Evolutionary conservation across 2,329 filamentous ascomycete genomes (phyloP).

Genomic region (Fusarium tuaranense): DNA sequence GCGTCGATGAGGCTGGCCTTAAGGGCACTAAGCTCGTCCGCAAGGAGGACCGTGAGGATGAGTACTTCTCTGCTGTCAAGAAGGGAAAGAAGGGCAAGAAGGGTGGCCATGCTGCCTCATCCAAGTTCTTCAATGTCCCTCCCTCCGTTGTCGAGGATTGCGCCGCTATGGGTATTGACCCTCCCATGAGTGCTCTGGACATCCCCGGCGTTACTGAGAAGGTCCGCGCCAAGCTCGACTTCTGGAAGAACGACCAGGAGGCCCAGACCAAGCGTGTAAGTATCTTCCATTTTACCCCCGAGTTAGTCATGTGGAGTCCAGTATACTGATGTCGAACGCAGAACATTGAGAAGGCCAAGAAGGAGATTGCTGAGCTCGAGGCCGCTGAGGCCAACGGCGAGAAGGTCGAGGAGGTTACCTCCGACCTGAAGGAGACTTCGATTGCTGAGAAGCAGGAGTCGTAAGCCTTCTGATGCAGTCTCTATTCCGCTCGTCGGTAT

Average conservation of each 20-base stretch:
- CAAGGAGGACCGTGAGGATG: constrained; percentile 90
- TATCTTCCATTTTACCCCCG: constrained; percentile 31
- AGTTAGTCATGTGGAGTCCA: not conserved
- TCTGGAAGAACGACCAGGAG: constrained; percentile 93
- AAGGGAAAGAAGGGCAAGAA: constrained; percentile 89
- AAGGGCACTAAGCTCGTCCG: constrained; percentile 87
- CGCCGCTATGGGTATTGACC: constrained; percentile 83
- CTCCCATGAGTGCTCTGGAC: constrained; percentile 87
- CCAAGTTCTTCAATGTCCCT: constrained; percentile 81
- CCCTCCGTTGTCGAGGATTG: constrained; percentile 94
- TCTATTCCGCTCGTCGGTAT: constrained; percentile 21
- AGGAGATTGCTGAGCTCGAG: constrained; percentile 92
- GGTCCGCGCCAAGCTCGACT: constrained; percentile 88
- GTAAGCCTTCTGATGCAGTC: constrained; percentile 42
- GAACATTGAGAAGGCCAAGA: constrained; percentile 98
- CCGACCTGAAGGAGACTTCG: constrained; percentile 64
- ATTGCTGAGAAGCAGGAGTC: constrained; percentile 65
- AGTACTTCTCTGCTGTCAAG: constrained; percentile 85
- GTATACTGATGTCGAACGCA: constrained; percentile 56
- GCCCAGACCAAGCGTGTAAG: constrained; percentile 90
- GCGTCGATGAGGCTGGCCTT: constrained; percentile 83
- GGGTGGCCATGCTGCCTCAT: constrained; percentile 60
- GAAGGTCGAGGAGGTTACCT: constrained; percentile 65
- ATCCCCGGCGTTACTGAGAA: constrained; percentile 85
- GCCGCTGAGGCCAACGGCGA: constrained; percentile 63